A percentile compares a stretch with the other conserved stretches of the same genome.
phyloP scores from a whole-genome alignment of 2,329 filamentous ascomycete species.

The Claviceps purpurea region DNA sequence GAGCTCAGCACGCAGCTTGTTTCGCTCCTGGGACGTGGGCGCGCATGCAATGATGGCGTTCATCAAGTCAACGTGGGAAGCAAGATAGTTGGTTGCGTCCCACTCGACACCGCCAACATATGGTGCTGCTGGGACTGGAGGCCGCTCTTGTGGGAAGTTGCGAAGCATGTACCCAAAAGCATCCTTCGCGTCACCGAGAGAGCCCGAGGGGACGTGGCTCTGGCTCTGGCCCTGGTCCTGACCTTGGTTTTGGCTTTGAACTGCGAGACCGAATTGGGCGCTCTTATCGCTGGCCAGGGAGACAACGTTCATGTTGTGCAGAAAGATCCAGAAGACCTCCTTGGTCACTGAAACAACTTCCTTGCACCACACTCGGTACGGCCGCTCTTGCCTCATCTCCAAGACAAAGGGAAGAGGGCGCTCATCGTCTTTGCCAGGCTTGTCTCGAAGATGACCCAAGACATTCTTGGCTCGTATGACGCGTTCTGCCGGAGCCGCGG shows the following conservation, averaged over 20 bases:
- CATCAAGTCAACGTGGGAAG: conserved; percentile 80
- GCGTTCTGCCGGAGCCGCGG: conserved; percentile 47
- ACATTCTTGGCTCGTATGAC: conserved; percentile 58
- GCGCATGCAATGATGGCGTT: conserved; percentile 82
- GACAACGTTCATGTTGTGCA: conserved; percentile 85
- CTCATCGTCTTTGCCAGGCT: conserved; percentile 59
- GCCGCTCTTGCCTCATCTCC: conserved; percentile 74
- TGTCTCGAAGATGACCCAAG: conserved; percentile 67
- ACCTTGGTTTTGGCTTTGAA: no score
- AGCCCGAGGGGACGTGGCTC: background rate
- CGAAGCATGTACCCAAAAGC: conserved; percentile 48
- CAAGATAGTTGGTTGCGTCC: conserved; percentile 95
- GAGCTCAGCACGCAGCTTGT: conserved; percentile 63
- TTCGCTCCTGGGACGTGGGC: conserved; percentile 56
- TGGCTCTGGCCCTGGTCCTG: conserved; percentile 1
- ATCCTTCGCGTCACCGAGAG: conserved; percentile 16
- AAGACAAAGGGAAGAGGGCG: conserved; percentile 75
- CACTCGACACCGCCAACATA: conserved; percentile 97
- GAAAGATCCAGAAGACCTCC: conserved; percentile 98
- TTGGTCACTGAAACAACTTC: conserved; percentile 89
- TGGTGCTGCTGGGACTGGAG: conserved; percentile 83
- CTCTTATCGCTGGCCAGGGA: conserved; percentile 40
- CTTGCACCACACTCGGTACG: conserved; percentile 88
- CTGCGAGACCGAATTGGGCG: conserved; percentile 7
- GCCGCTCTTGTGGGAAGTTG: conserved; percentile 73